phyloP scores from a whole-genome alignment of 2,329 filamentous ascomycete species.

The Graphiopsis chlorocephala region DNA sequence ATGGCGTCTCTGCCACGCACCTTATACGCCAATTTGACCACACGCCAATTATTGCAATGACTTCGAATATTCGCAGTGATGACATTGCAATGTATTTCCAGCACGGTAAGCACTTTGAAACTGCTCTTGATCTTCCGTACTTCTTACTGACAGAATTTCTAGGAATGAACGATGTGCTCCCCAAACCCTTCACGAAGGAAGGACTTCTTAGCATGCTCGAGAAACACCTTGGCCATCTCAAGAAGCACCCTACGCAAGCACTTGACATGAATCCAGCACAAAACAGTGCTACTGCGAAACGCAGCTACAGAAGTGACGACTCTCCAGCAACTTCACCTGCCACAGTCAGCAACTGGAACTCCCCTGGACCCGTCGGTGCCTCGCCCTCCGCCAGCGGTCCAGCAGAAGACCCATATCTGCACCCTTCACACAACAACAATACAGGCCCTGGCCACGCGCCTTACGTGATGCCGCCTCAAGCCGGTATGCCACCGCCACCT shows the following conservation, averaged over 20 bases:
- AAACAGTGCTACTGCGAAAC: slow-evolving; percentile 50
- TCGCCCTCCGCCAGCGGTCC: slow-evolving; percentile 51
- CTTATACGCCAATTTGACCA: slow-evolving; percentile 85
- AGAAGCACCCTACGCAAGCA: slow-evolving; percentile 51
- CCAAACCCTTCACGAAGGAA: slow-evolving; percentile 90
- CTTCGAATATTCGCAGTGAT: slow-evolving; percentile 93
- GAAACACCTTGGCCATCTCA: slow-evolving; percentile 80
- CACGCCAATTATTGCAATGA: slow-evolving; percentile 95
- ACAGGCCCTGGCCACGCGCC: slow-evolving; percentile 33
- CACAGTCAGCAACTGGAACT: slow-evolving; percentile 62
- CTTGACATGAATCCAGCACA: slow-evolving; percentile 44
- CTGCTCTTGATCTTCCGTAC: not conserved
- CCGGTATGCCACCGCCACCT: slow-evolving; percentile 6
- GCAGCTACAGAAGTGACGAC: slow-evolving; percentile 61
- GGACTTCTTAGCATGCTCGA: slow-evolving; percentile 79
- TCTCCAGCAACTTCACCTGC: slow-evolving; percentile 62
- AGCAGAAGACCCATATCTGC: slow-evolving; percentile 45
- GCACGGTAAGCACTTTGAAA: slow-evolving; percentile 64
- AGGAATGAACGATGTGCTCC: slow-evolving; percentile 98
- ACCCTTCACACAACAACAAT: slow-evolving; percentile 42
- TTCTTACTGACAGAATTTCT: slow-evolving; percentile 6
- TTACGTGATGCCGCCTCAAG: slow-evolving; percentile 33
- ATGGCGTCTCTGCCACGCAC: slow-evolving; percentile 91
- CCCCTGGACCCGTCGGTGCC: slow-evolving; percentile 57
- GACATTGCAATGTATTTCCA: slow-evolving; percentile 97